Evolutionary conservation across 2,329 filamentous ascomycete genomes (phyloP), one percentile per base, ranked within the genome.

Genomic region (Podosphaera leucotricha): DNA sequence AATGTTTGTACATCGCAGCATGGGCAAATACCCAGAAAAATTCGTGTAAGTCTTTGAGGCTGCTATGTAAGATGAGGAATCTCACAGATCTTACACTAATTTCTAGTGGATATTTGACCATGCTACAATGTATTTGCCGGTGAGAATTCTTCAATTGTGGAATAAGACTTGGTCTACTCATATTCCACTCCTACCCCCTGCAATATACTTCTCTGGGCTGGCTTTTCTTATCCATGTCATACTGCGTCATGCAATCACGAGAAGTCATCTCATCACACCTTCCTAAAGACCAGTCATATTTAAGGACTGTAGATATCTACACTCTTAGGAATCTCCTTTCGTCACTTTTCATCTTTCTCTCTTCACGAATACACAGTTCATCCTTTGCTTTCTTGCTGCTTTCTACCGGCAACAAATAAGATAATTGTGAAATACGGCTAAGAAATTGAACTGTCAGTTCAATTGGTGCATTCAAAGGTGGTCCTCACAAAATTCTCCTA

Each of bases 221-320:
- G n/a, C 2, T 38, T 38, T 19, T 11, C n/a, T 8, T 38, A 5
- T 19, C n/a, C 15, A 40, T 47, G 48, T 52, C 50, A 50, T 52
- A 48, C 48, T 46, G 49, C 48, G 46, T 46, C 50, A 49, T 48
- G 47, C 46, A 39, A 49, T 50, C 48, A 52, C 50, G 50, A 52
- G 46, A 44, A 49, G 46, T 51, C 49, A 50, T 48, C 43, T 38
- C 46, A 40, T 30, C 22, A 26, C 42, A 38, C 24, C 43, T n/a
- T n/a, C 36, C 19, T 37, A 6, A 28, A 11, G 6, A 28, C 38
- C 44, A 38, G 30, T n/a, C 40, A n/a, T n/a, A 18, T 42, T 37
- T 37, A 20, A 13, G 16, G 21, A 21, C 24, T 16, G 26, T 11
- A 28, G 38, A 19, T 43, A 33, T 13, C 43, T 20, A 44, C 38